phyloP scores from a whole-genome alignment of 495 filamentous ascomycete species.

The Aspergillus biplanus region DNA sequence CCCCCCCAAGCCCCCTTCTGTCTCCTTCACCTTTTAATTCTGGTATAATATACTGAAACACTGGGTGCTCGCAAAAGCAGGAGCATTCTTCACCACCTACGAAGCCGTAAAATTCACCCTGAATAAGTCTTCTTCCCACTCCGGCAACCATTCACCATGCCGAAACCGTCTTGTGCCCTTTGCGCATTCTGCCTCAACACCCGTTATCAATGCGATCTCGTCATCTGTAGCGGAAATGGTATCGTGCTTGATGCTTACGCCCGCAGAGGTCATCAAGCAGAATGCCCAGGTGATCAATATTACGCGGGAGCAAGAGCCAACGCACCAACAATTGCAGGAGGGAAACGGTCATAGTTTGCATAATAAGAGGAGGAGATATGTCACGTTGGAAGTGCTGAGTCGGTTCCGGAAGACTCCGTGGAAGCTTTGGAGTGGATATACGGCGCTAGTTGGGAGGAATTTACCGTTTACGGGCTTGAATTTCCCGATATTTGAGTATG shows the following conservation, averaged over 20 bases:
- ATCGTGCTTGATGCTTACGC: conserved; percentile 83
- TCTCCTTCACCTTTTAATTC: background rate
- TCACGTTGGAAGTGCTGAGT: conserved; percentile 52
- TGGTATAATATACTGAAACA: background rate
- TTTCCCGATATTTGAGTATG: conserved; percentile 81
- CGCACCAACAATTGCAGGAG: no score
- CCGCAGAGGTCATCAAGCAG: conserved; percentile 90
- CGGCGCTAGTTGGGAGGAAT: conserved; percentile 76
- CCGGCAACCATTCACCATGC: conserved; percentile 18
- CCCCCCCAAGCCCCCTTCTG: conserved; percentile 20
- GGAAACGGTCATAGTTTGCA: no score
- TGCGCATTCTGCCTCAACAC: conserved; percentile 52
- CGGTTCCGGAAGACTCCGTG: conserved; percentile 60
- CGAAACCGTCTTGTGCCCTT: background rate
- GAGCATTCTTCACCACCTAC: conserved; percentile 89
- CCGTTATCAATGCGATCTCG: conserved; percentile 69
- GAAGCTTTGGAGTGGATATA: conserved; percentile 78
- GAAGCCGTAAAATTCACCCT: conserved; percentile 71
- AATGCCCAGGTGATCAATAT: conserved; percentile 74
- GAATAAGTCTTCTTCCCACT: conserved; percentile 43
- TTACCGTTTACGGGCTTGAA: conserved; percentile 86
- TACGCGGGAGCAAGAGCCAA: background rate
- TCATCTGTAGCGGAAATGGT: conserved; percentile 78
- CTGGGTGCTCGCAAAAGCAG: conserved; percentile 53
- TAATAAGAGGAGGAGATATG: background rate